Conservation (phyloP, 805 yeast species). For the Kazachstania bromeliacearum region DNA sequence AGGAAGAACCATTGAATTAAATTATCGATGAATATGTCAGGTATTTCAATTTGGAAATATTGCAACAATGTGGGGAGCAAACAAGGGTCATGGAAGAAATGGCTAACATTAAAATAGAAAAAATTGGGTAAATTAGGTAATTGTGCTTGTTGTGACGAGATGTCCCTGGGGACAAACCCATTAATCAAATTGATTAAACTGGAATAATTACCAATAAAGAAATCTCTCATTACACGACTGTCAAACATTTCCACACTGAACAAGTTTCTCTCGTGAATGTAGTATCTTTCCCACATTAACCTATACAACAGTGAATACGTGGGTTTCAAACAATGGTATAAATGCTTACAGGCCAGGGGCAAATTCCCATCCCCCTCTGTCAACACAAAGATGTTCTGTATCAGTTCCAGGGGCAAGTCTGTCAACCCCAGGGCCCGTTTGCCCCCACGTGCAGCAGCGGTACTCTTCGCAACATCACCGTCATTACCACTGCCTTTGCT, state of each 20-base stretch:
- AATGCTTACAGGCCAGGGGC: slow-evolving; percentile 11
- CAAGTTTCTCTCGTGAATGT: background rate
- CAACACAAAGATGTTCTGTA: slow-evolving; percentile 10
- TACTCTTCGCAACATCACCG: background rate
- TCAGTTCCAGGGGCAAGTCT: slow-evolving; percentile 11
- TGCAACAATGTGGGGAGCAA: slow-evolving; percentile 6
- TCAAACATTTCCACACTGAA: slow-evolving; percentile 8
- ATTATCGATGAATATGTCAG: slow-evolving; percentile 2
- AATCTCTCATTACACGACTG: slow-evolving; percentile 4
- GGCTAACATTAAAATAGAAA: slow-evolving; percentile 11
- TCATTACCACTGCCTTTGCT: too few species aligned
- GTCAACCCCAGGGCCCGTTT: background rate
- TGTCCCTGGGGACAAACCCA: background rate
- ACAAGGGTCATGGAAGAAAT: slow-evolving; percentile 8
- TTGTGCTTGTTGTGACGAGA: background rate
- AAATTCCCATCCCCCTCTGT: slow-evolving; percentile 2
- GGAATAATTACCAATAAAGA: slow-evolving; percentile 5
- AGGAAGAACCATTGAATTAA: slow-evolving; percentile 2
- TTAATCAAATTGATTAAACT: background rate
- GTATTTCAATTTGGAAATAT: slow-evolving; percentile 4
- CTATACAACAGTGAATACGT: slow-evolving; percentile 5
- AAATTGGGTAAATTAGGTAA: slow-evolving; percentile 8
- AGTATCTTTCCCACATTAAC: background rate
- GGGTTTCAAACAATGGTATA: slow-evolving; percentile 12
- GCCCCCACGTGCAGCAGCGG: background rate